Conservation (phyloP, 148 eudicot genomes). For the Vaccinium darrowii region DNA sequence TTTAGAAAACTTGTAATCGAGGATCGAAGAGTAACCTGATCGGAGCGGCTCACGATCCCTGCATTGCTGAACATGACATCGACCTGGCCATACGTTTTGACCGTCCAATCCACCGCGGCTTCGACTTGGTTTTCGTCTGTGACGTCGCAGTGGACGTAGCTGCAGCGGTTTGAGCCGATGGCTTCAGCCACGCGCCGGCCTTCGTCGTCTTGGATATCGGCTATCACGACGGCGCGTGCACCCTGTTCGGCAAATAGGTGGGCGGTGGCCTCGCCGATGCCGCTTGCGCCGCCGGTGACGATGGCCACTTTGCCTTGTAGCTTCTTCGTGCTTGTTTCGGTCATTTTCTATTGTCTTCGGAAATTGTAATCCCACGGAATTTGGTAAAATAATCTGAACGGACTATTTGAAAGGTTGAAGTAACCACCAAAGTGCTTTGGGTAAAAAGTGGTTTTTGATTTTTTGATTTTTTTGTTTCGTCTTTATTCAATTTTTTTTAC, state of each 20-base stretch:
- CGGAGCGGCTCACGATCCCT: not conserved
- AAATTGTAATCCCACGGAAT: not conserved
- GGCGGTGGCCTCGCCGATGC: constrained; percentile 21
- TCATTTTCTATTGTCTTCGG: not conserved
- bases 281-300: constrained; percentile 25
- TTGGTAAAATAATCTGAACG: not conserved
- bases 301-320: constrained; percentile 20
- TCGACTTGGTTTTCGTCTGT: constrained; percentile 12
- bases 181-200: constrained; percentile 3
- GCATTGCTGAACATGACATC: constrained; percentile 23
- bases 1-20: too few species aligned
- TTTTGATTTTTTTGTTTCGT: too few species aligned
- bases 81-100: constrained; percentile 1
- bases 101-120: not conserved
- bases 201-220: constrained; percentile 8
- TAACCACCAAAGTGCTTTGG: too few species aligned
- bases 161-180: not conserved
- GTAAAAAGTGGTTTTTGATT: too few species aligned
- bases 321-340: not conserved
- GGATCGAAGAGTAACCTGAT: not conserved
- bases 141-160: constrained; percentile 22
- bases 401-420: too few species aligned
- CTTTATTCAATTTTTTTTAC: too few species aligned
- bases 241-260: constrained; percentile 11
- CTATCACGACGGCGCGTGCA: constrained; percentile 8